Percentiles rank a stretch among this genome's conserved stretches.
These are phyloP conservation scores for Daldinia bambusicola DNA, from an alignment of 495 filamentous ascomycete species.

Conservation along the genomic window DNA sequence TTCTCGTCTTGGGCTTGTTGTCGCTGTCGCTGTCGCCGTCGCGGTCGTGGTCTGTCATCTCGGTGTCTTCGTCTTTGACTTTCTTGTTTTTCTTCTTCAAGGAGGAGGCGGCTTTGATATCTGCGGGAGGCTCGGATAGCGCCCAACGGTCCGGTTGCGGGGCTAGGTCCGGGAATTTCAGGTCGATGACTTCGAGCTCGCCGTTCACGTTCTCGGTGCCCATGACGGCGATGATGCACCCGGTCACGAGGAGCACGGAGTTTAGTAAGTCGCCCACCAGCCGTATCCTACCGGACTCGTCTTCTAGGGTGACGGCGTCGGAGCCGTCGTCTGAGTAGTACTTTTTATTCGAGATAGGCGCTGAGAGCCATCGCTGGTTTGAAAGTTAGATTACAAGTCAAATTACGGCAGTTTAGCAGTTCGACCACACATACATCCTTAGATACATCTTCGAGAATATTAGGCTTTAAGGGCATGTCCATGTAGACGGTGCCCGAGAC, in stretches of 20 bases:
- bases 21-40: constrained; percentile 57
- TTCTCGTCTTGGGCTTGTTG: constrained; percentile 51
- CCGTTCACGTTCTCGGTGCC: constrained; percentile 93
- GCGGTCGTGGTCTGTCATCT: constrained; percentile 53
- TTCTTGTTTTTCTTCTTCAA: constrained; percentile 13
- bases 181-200: constrained; percentile 90
- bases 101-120: constrained; percentile 30
- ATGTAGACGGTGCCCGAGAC: constrained; percentile 94
- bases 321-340: constrained; percentile 70
- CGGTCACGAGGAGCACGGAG: constrained; percentile 80
- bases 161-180: constrained; percentile 86
- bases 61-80: constrained; percentile 17
- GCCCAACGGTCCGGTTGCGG: constrained; percentile 84
- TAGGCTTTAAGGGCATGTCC: constrained; percentile 96
- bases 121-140: constrained; percentile 48
- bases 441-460: constrained; percentile 92
- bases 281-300: constrained; percentile 92
- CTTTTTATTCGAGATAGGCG: constrained; percentile 80
- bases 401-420: too few species aligned
- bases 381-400: background rate
- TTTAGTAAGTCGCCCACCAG: constrained; percentile 75
- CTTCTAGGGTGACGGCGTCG: constrained; percentile 87
- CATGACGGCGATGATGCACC: constrained; percentile 88
- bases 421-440: constrained; percentile 75
- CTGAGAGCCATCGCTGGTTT: constrained; percentile 84